Evolutionary conservation across 1,284 basidiomycete genomes (phyloP).

Genomic region (Jaminaea rosea): DNA sequence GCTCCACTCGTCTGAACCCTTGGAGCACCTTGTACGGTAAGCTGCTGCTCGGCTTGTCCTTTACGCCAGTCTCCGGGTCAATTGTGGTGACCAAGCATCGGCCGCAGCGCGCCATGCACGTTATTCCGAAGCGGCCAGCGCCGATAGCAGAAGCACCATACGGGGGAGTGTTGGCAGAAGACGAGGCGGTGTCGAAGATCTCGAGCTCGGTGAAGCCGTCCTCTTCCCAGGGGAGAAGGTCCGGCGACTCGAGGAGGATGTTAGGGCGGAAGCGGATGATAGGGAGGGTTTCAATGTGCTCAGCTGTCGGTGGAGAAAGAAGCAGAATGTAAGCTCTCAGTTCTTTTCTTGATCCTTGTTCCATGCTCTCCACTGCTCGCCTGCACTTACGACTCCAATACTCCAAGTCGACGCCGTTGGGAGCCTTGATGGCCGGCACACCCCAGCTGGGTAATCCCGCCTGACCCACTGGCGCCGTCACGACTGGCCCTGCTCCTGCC

Average conservation of each 20-base stretch:
- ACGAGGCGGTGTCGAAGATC: constrained; percentile 13
- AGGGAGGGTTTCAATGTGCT: constrained; percentile 19
- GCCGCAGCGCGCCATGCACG: constrained; percentile 28
- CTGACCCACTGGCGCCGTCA: neutral
- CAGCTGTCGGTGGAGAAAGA: constrained; percentile 4
- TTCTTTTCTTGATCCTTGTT: too few relatives aligned
- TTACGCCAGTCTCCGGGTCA: constrained; percentile 24
- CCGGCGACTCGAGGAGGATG: constrained; percentile 23
- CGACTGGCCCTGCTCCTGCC: neutral
- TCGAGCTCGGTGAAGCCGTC: constrained; percentile 33
- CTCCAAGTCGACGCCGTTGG: constrained; percentile 19
- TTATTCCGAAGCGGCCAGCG: constrained; percentile 14
- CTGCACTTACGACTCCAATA: constrained; percentile 24
- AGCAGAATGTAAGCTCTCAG: too few relatives aligned
- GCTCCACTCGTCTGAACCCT: constrained; percentile 29
- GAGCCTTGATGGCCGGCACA: constrained; percentile 16
- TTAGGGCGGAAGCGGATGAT: constrained; percentile 37
- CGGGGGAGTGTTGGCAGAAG: neutral
- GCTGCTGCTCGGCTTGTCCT: constrained; percentile 24
- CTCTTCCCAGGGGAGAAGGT: constrained; percentile 32
- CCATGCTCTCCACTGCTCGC: too few relatives aligned
- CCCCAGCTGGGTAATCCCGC: neutral
- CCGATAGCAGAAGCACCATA: neutral
- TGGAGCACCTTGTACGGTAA: constrained; percentile 32
- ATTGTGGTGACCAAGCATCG: constrained; percentile 35